Evolutionary conservation across 495 filamentous ascomycete genomes (phyloP), one percentile per base, ranked within the genome.

Genomic region (Annulohypoxylon bovei): DNA sequence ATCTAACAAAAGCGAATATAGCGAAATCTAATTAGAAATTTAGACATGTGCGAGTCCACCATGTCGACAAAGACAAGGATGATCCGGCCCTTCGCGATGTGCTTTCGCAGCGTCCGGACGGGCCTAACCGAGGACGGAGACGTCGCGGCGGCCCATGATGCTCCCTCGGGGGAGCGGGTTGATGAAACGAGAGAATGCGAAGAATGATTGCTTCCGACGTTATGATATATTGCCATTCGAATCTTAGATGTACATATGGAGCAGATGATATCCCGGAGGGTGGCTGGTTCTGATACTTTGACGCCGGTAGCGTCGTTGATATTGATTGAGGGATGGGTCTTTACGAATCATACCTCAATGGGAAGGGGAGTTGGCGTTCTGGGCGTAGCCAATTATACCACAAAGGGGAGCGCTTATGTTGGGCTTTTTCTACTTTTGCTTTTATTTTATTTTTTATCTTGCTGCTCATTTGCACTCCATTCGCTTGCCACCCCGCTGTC

Each of bases 1-100:
- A 54, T 25, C 42, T 61, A 35, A 44, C 32, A 0, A 56, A 52
- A 27, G 3, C 14, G 14, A 58, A 56, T 40, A 9, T 27, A 46
- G 30, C 54, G 37, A 55, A 22, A 59, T 67, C 70, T 77, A 67
- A 77, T 65, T 50, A 14, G 40, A 37, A n/a, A 53, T 20, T 18
- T 70, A 95, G 93, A 80, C 93, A 97, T 76, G 94, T 97, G 22
- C 86, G 92, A 44, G 93, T 93, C 35, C 94, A 97, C 67, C 95
- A 97, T 71, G 80, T 88, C 39, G 94, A 97, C 72, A 96, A 93
- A 76, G 88, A 90, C 77, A 91, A 91, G 79, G 92, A 97, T 66
- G 95, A 97, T 70, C 88, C 92, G 0, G 75, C 80, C 44, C 81
- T 98, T 54, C 87, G 94, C 25, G 89, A 93, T 37, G 93, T 97